These are phyloP conservation scores for Ophiostoma sp. DNA, from an alignment of 2,329 filamentous ascomycete genomes.

Conservation along the genomic window DNA sequence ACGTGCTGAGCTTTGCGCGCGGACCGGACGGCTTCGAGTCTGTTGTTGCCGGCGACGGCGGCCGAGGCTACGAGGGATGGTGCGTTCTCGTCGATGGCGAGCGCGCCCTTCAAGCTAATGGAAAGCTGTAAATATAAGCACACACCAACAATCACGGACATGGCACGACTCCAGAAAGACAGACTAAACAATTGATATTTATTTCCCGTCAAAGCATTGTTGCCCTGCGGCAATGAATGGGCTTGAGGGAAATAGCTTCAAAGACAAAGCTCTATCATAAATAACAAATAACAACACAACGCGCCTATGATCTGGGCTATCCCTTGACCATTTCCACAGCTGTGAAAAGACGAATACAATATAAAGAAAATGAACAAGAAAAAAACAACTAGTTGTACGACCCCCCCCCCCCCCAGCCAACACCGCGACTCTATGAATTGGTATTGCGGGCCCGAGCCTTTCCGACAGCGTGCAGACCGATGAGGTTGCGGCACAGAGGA, in stretches of 20 bases:
- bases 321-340: no score
- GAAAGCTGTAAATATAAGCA: slow-evolving; percentile 37
- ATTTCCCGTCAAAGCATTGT: neutral
- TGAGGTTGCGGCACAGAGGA: slow-evolving; percentile 86
- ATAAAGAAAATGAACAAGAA: neutral
- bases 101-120: slow-evolving; percentile 51
- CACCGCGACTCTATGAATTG: no score
- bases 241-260: no score
- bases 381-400: neutral
- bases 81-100: slow-evolving; percentile 85
- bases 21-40: slow-evolving; percentile 53
- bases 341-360: neutral
- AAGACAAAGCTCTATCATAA: neutral
- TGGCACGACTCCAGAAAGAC: neutral
- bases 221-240: no score
- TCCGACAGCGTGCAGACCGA: slow-evolving; percentile 48
- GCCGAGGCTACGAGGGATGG: slow-evolving; percentile 68
- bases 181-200: neutral
- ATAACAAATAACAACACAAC: neutral
- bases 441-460: neutral
- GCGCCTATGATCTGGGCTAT: neutral
- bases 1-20: slow-evolving; percentile 64
- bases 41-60: slow-evolving; percentile 62
- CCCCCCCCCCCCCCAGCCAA: no score
- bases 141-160: neutral